Base-by-base conservation (phyloP, 331 rosid genomes). In the Phaseolus coccineus region DNA sequence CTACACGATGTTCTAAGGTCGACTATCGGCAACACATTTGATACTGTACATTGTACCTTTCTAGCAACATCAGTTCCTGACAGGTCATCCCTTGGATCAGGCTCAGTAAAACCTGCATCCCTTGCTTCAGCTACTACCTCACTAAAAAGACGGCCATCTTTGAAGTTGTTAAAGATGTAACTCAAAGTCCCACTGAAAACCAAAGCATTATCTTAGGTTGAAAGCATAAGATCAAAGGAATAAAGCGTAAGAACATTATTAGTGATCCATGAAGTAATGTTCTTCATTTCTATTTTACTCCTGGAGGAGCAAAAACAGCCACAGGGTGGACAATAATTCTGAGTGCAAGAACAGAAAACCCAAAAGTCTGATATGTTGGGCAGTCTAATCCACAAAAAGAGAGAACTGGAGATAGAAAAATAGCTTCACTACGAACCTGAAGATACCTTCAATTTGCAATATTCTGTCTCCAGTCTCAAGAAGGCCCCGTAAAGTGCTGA, bases 381-480 rank as follows among this genome's bases (percentile, higher is more conserved):
- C 31, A 39, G 33, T 71, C 59, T 27, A 44, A 39, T 64, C 48
- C 48, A 51, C 15, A 52, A 61, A 70, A 44, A 28, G 63, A 37
- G 59, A 81, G 48, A 80, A 66, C 52, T 46, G 27, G 58, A 39
- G 62, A 42, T 42, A 61, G 55, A 30, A 40, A 27, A 69, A 40
- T 30, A 28, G 13, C 24, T 75, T 64, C 46, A 44, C 67, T 78
- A 33, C 71, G 48, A 73, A 91, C 98, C 98, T 93, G 86, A 93
- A 88, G 70, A 93, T 90, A 88, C 98, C 98, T 84, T 93, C 98
- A 84, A 93, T 89, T 63, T 89, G 89, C 85, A 91, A 83, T 86
- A 93, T 91, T 86, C 84, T 91, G 88, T 93, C 98, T 55, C 97
- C 98, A 8, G 98, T 91, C 81, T 91, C 98, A 35, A 93, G 98